These are phyloP conservation scores for Phytophthora ramorum DNA, from an alignment of 352 stramenopile genomes.

Conservation along the genomic window DNA sequence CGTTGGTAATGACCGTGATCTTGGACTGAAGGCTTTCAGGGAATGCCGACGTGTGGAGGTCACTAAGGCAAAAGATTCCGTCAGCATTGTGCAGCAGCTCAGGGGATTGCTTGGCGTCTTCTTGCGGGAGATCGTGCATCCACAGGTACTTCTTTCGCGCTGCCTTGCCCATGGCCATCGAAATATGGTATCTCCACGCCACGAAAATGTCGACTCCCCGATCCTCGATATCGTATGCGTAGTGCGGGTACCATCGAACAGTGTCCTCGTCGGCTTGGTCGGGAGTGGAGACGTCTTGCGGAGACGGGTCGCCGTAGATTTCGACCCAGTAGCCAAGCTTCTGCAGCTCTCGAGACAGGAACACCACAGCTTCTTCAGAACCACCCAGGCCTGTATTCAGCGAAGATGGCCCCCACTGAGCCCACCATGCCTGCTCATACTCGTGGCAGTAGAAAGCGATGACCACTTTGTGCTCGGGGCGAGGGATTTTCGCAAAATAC, in stretches of 20 bases:
- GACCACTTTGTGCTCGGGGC: constrained; percentile 36
- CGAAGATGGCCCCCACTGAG: constrained; percentile 84
- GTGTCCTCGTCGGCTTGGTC: constrained; percentile 28
- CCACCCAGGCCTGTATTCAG: constrained; percentile 78
- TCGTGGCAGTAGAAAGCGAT: constrained; percentile 93
- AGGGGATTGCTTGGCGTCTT: constrained; percentile 43
- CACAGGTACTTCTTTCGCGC: constrained; percentile 69
- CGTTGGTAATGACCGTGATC: constrained; percentile 75
- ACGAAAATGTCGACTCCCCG: constrained; percentile 86
- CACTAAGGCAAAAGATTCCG: constrained; percentile 83
- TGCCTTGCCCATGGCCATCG: constrained; percentile 54
- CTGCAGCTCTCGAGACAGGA: constrained; percentile 80
- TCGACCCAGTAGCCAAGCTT: constrained; percentile 88
- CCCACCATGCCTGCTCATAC: constrained; percentile 92
- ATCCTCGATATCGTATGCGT: constrained; percentile 71
- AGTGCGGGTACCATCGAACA: constrained; percentile 81
- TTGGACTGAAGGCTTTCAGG: constrained; percentile 48
- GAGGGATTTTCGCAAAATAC: constrained; percentile 38
- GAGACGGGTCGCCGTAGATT: constrained; percentile 80
- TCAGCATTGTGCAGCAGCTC: constrained; percentile 55
- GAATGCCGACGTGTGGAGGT: constrained; percentile 77
- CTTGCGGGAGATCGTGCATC: constrained; percentile 80
- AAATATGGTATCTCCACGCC: constrained; percentile 92
- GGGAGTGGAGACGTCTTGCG: constrained; percentile 45
- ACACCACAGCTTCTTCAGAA: constrained; percentile 93